Base-by-base conservation (phyloP, 1,139 yeast genomes). In the Sugiyamaella grinbergsii region DNA sequence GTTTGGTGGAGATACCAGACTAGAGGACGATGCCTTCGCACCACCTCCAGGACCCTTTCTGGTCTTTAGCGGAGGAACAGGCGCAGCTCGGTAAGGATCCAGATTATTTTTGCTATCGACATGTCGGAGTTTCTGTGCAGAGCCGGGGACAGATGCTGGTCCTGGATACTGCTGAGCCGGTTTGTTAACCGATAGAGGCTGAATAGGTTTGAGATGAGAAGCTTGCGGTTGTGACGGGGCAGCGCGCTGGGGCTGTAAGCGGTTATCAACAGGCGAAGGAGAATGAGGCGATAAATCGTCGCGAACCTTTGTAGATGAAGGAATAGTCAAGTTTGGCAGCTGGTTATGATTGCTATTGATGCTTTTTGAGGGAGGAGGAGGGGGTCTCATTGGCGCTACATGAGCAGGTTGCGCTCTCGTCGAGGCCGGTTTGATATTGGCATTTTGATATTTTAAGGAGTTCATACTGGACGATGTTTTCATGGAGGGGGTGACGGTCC, bases 361-460 rank as follows among this genome's bases (percentile, higher is more conserved):
- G 4, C 29, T 38, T 19, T 56, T 46, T n/a, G 65, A 11, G 7
- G 26, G 65, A 15, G 66, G 65, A 18, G 65, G 66, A 11, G 66
- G 66, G 42, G 62, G 66, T 23, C 67, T 52, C 42, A 62, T 48
- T 8, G 67, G 67, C 8, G 67, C 65, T 19, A 23, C 6, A 23
- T 37, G 19, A 39, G 60, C 60, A 39, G 61, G 60, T 1, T 62
- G 61, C 53, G 61, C 49, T 51, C 62, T 63, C 22, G n/a, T n/a
- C n/a, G 61, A 54, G 49, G 58, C 51, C 4, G 31, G 26, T 6
- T 13, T 10, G 7, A 19, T 19, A 8, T 15, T 20, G 24, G 32
- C 33, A 5, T 28, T 22, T 26, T 34, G 41, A 18, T 49, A 49
- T 43, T 50, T 47, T 20, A 50, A 23, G 8, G 53, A 40, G 40